Evolutionary conservation across 495 filamentous ascomycete genomes (phyloP).

Genomic region (Hyaloscypha finlandica): DNA sequence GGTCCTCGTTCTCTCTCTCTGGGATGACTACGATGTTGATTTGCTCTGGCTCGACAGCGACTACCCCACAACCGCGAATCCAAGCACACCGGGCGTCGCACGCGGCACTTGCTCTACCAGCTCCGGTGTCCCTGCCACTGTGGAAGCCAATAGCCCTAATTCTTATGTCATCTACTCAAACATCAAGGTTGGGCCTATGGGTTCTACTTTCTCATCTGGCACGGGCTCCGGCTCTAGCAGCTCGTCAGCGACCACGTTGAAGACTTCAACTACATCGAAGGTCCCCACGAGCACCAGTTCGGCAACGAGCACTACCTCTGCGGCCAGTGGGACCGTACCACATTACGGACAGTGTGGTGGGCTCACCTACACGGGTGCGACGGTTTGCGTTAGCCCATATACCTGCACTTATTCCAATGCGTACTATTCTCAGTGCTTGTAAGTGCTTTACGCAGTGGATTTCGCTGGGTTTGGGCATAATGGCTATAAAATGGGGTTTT

Average conservation of each 20-base stretch:
- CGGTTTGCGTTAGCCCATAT: conserved; percentile 11
- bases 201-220: conserved; percentile 46
- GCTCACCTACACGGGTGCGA: conserved; percentile 9
- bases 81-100: conserved; percentile 61
- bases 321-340: background rate
- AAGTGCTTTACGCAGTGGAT: background rate
- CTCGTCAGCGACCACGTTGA: background rate
- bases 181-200: conserved; percentile 68
- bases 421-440: conserved; percentile 24
- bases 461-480: too few relatives aligned
- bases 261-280: background rate
- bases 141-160: conserved; percentile 56
- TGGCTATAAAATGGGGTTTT: too few relatives aligned
- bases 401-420: conserved; percentile 8
- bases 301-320: background rate
- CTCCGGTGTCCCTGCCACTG: conserved; percentile 60
- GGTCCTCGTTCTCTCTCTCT: conserved; percentile 69
- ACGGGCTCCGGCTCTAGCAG: conserved; percentile 1
- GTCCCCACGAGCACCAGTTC: background rate
- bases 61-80: conserved; percentile 60
- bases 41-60: conserved; percentile 85
- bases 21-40: conserved; percentile 73
- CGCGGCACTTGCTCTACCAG: conserved; percentile 67
- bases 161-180: conserved; percentile 65
- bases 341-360: conserved; percentile 21